Evolutionary conservation across 352 stramenopile species (phyloP).

Genomic region (Pythium brassicae): DNA sequence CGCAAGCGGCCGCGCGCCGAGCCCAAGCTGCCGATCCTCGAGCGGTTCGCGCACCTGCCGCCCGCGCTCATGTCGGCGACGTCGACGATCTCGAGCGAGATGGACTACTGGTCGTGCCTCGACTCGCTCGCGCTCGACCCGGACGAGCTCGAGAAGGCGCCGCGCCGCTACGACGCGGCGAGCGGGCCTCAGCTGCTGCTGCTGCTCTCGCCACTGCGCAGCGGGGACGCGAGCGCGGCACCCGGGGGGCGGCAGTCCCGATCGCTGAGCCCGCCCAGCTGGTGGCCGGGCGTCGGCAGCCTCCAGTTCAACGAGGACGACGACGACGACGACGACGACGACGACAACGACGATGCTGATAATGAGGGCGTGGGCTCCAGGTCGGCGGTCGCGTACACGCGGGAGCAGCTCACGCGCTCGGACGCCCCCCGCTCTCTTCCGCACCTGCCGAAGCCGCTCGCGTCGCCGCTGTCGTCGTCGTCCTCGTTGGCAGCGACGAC

Average conservation of each 20-base stretch:
- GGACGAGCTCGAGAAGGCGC: slow-evolving; percentile 17
- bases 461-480: neutral
- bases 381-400: slow-evolving; percentile 12
- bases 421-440: neutral
- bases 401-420: slow-evolving; percentile 4
- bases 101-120: slow-evolving; percentile 37
- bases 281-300: slow-evolving; percentile 4
- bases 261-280: slow-evolving; percentile 12
- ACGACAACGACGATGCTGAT: slow-evolving; percentile 1
- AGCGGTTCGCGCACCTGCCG: slow-evolving; percentile 13
- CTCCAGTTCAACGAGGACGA: slow-evolving; percentile 5
- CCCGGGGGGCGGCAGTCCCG: neutral
- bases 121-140: slow-evolving; percentile 15
- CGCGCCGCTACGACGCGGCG: slow-evolving; percentile 9
- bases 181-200: slow-evolving; percentile 6
- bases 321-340: slow-evolving; percentile 8
- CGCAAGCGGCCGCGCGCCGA: slow-evolving; percentile 4
- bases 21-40: slow-evolving; percentile 9
- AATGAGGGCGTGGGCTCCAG: slow-evolving; percentile 2
- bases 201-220: slow-evolving; percentile 20
- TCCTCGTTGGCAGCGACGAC: neutral
- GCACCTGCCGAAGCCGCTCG: slow-evolving; percentile 1
- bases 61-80: slow-evolving; percentile 17
- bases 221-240: no score
- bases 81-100: slow-evolving; percentile 30